Base-by-base conservation (phyloP, 108 stramenopile species). In the Cyclotella baltica region DNA sequence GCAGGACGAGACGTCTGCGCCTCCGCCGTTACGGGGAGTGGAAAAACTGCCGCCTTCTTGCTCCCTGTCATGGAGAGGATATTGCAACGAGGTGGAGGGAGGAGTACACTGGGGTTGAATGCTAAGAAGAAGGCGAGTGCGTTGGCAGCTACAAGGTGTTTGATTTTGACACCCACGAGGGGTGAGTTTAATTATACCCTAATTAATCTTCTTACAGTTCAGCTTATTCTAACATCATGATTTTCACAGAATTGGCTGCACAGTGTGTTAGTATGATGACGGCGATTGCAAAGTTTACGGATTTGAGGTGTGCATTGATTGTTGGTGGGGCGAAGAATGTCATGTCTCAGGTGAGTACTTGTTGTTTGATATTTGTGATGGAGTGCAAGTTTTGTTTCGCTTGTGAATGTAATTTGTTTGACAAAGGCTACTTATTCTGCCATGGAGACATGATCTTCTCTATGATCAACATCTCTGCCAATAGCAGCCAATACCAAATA, bases 41-140 rank as follows among this genome's bases (percentile, higher is more conserved):
- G 97, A 43, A 98, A 98, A 73, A 98, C 97, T 34, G 99, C 98
- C 10, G 99, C 99, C 4, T 99, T 99, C 67, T 67, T 96, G 28
- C 86, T 99, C 0, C 99, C 99, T 23, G 81, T 97, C 9, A 84
- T 99, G 31, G 98, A 99, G 75, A 82, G 97, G 55, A 85, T 99
- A 48, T 63, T 98, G 30, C 95, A 93, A 67, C 86, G 97, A 9
- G 93, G 97, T 29, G 86, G 90, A 38, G 88, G 86, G 53, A 75
- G 87, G 37, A 67, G 83, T 6, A 59, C 48, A 0, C 38, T 62
- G 52, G 67, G 65, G 15, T 64, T 68, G 58, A 76, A 76, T 48
- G 68, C 52, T 8, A 65, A 63, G 57, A 74, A 79, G 48, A 74
- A 69, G 37, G 30, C 36, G 30, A 79, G 57, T 65, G 36, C 77